phyloP scores from a whole-genome alignment of 441 rosid species.

The Dalechampia spathulata region DNA sequence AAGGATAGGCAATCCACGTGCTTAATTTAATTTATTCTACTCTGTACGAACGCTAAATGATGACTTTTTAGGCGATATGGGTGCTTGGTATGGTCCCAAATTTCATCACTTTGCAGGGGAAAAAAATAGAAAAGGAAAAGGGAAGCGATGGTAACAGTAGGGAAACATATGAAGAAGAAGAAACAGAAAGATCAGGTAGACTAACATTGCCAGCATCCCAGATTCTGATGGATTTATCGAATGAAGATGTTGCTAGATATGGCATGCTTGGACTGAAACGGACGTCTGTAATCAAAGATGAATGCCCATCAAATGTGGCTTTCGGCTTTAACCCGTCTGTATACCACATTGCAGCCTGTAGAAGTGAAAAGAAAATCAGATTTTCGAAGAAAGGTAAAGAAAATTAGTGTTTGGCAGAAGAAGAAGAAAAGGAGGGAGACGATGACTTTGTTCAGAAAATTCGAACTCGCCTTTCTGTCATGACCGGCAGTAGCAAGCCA shows the following conservation, averaged over 20 bases:
- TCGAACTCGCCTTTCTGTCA: constrained; percentile 62
- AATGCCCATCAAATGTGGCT: constrained; percentile 72
- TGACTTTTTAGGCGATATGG: too few species aligned
- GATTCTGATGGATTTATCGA: constrained; percentile 83
- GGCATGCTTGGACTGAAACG: constrained; percentile 89
- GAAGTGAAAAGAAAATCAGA: not conserved
- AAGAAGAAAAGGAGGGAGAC: not conserved
- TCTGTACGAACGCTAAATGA: too few species aligned
- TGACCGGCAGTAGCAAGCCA: constrained; percentile 85
- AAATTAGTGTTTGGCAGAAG: not conserved
- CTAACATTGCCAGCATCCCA: constrained; percentile 93
- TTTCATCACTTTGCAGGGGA: too few species aligned
- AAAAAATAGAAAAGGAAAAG: not conserved
- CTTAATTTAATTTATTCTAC: too few species aligned
- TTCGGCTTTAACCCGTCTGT: constrained; percentile 58
- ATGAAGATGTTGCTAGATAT: constrained; percentile 92
- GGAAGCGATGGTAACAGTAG: not conserved
- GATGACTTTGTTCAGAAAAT: not conserved
- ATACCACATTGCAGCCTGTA: constrained; percentile 79
- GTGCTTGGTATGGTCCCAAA: too few species aligned
- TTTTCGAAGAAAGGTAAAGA: not conserved
- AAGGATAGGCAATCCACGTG: too few species aligned
- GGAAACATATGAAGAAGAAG: not conserved
- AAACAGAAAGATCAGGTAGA: not conserved
- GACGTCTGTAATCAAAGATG: constrained; percentile 66